These are phyloP conservation scores for Ceratobasidium sp. DNA, from an alignment of 1,284 basidiomycete species.

Conservation along the genomic window DNA sequence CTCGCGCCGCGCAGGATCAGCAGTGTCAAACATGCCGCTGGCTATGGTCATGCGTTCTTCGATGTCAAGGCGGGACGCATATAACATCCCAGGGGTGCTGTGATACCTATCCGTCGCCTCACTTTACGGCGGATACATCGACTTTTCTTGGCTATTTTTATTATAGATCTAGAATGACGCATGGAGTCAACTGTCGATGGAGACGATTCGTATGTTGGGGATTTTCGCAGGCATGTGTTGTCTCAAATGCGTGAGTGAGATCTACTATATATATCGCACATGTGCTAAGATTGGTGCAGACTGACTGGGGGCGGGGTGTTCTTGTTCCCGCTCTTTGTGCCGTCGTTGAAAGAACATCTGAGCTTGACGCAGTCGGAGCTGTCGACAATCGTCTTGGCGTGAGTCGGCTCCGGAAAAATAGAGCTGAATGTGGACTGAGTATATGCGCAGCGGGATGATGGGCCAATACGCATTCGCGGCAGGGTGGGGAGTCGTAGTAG, in stretches of 20 bases:
- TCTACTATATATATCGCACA: no score
- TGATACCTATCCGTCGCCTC: background rate
- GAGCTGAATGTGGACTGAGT: background rate
- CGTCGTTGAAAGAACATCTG: conserved; percentile 62
- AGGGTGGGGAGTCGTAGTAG: conserved; percentile 65
- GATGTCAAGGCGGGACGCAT: background rate
- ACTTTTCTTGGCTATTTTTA: background rate
- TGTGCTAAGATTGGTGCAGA: conserved; percentile 11
- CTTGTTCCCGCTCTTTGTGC: conserved; percentile 65
- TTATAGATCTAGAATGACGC: background rate
- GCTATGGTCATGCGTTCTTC: background rate
- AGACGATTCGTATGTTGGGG: conserved; percentile 3
- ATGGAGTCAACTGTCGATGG: background rate
- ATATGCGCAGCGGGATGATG: conserved; percentile 63
- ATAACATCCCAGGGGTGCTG: background rate
- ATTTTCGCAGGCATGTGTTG: conserved; percentile 31
- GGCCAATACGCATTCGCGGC: conserved; percentile 70
- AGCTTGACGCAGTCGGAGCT: conserved; percentile 74
- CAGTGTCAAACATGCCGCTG: background rate
- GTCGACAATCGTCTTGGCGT: conserved; percentile 72
- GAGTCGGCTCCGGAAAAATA: conserved; percentile 46
- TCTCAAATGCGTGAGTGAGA: conserved; percentile 19
- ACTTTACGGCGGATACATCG: background rate
- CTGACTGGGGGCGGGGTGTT: conserved; percentile 18
- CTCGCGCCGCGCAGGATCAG: conserved; percentile 16